phyloP scores from a whole-genome alignment of 441 rosid genomes.

The Euphorbia schlechtendalii region DNA sequence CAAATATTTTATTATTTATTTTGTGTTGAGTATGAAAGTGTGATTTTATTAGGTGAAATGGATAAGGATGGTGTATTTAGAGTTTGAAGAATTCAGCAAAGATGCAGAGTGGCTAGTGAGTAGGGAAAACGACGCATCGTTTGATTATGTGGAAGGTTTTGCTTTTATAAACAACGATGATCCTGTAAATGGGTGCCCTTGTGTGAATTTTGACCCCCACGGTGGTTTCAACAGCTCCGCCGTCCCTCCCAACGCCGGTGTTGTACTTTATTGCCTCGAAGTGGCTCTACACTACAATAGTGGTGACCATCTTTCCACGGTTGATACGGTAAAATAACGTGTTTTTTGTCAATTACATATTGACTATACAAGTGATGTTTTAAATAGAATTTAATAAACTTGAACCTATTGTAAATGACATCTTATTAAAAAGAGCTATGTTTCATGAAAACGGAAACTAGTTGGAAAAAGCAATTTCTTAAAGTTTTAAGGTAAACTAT shows the following conservation, averaged over 20 bases:
- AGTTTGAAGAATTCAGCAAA: conserved; percentile 53
- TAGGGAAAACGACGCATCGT: conserved; percentile 41
- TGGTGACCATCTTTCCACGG: conserved; percentile 34
- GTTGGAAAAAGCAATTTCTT: no score
- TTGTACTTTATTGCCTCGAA: conserved; percentile 89
- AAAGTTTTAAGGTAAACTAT: no score
- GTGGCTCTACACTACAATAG: conserved; percentile 53
- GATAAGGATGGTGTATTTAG: conserved; percentile 76
- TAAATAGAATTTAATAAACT: no score
- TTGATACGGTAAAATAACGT: conserved; percentile 47
- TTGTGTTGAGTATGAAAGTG: conserved; percentile 4
- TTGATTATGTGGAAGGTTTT: conserved; percentile 88
- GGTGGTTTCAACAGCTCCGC: conserved; percentile 37
- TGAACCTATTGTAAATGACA: no score
- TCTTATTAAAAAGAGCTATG: no score
- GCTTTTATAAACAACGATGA: conserved; percentile 76
- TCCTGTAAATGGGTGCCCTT: conserved; percentile 79
- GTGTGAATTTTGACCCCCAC: conserved; percentile 45
- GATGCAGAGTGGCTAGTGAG: conserved; percentile 81
- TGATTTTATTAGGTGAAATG: conserved; percentile 66
- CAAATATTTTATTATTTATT: background rate
- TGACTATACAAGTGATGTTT: no score
- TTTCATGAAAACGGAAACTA: no score
- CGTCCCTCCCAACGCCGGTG: conserved; percentile 42
- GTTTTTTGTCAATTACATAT: no score